Base-by-base conservation (phyloP, 2,329 filamentous ascomycete genomes). In the Claviceps spartinae region DNA sequence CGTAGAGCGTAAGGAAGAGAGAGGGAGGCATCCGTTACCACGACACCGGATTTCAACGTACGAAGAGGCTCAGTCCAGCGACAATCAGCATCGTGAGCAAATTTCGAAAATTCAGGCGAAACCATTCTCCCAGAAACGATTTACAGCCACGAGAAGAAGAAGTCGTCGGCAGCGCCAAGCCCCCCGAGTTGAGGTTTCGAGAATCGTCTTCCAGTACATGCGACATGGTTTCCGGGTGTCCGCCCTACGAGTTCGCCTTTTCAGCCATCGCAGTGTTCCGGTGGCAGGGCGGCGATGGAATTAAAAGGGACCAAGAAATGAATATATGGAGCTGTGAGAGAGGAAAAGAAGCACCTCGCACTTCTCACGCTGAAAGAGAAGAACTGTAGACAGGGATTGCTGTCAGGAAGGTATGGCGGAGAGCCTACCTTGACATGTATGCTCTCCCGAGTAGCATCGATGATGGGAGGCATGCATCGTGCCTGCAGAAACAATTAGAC, bases 81-180 rank as follows among this genome's bases (percentile, higher is more conserved):
- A 85, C 69, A 8, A 71, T 54, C 7, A 68, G 65, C 76, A 85
- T 81, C 18, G 75, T 77, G 6, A 83, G 54, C 30, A 84, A 66
- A 57, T 85, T 82, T 2, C 76, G 63, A 71, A 75, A 81, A 22
- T 76, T 78, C 5, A 74, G 66, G 53, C 74, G 75, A 55, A 82
- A 55, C 81, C 81, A 85, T 61, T 78, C 53, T 36, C 48, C 48
- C 24, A 61, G 24, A 36, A 68, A 67, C 1, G 47, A 18, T 24
- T 54, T 58, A 50, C 55, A 5, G n/a, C 53, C 53, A 20, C 48
- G 37, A 8, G 18, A 5, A 14, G 49, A 46, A 34, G 40, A 38
- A 11, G 8, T 20, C 34, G 4, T 4, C 22, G 34, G 40, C n/a
- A n/a, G 4, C 36, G 22, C 34, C 41, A 42, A 51, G 7, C 26